Conservation (phyloP, 2,329 filamentous ascomycete species). For the Sporothrix pseudoabietina region DNA sequence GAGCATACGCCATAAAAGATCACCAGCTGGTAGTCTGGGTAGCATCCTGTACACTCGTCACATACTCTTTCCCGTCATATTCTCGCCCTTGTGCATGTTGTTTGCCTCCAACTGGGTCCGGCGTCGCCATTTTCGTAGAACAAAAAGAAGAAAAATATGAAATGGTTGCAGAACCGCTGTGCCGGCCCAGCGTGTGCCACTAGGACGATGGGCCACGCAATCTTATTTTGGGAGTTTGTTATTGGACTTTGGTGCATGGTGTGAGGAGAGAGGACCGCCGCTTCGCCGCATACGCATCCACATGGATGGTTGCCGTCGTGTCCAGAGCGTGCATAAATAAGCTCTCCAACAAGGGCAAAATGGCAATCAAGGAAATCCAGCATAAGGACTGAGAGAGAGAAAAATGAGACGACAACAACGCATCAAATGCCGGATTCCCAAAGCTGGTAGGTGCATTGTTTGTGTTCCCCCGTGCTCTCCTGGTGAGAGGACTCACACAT, state of each 20-base stretch:
- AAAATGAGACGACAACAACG: neutral
- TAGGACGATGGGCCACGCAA: neutral
- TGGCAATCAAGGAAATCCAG: neutral
- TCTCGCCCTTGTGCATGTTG: neutral
- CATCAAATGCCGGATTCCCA: neutral
- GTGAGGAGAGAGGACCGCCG: neutral
- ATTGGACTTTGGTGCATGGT: neutral
- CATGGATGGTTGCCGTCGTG: slow-evolving; percentile 16
- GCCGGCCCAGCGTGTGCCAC: slow-evolving; percentile 24
- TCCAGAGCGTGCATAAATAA: slow-evolving; percentile 17
- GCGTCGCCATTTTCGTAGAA: neutral
- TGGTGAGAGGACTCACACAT: neutral
- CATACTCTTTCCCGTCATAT: neutral
- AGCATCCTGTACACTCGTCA: neutral
- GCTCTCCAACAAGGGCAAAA: neutral
- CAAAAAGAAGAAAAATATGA: neutral
- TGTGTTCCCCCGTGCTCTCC: neutral
- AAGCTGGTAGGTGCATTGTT: slow-evolving; percentile 1
- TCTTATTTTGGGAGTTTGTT: neutral
- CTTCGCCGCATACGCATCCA: slow-evolving; percentile 15
- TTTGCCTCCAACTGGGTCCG: slow-evolving; percentile 2
- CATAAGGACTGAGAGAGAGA: neutral
- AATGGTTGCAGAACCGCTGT: slow-evolving; percentile 23
- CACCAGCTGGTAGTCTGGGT: neutral
- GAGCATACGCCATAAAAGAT: neutral